phyloP scores from a whole-genome alignment of 2,329 filamentous ascomycete genomes.

The Sclerotinia spermophila region DNA sequence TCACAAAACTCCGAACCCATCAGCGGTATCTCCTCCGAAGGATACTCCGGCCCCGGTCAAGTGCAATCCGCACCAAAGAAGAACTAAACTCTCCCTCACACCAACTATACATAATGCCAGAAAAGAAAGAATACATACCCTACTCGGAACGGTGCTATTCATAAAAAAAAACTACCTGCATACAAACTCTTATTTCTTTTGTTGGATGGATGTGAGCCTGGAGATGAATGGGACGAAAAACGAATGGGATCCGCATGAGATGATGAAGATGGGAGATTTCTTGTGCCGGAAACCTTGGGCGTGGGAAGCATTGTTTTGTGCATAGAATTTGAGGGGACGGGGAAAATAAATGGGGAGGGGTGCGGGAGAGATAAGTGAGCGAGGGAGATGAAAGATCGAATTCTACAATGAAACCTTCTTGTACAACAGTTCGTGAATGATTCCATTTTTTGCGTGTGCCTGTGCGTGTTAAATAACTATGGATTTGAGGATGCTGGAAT shows the following conservation, averaged over 20 bases:
- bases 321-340: background rate
- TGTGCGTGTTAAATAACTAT: background rate
- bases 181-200: constrained; percentile 6
- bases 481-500: background rate
- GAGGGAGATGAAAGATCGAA: constrained; percentile 1
- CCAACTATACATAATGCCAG: constrained; percentile 10
- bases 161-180: constrained; percentile 7
- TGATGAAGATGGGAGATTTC: background rate
- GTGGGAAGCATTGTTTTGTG: constrained; percentile 8
- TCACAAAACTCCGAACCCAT: constrained; percentile 82
- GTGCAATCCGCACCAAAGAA: constrained; percentile 54
- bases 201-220: constrained; percentile 9
- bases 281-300: background rate
- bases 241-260: background rate
- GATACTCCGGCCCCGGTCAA: constrained; percentile 73
- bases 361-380: background rate
- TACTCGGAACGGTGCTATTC: constrained; percentile 2
- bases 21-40: constrained; percentile 75
- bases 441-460: background rate
- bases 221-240: background rate
- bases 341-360: background rate
- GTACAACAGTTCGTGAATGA: constrained; percentile 7
- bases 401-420: constrained; percentile 4
- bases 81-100: constrained; percentile 24
- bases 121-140: constrained; percentile 5